Percentiles rank a stretch among this genome's conserved stretches.
phyloP scores from a whole-genome alignment of 768 basidiomycete genomes.

The Lactarius tabidus region DNA sequence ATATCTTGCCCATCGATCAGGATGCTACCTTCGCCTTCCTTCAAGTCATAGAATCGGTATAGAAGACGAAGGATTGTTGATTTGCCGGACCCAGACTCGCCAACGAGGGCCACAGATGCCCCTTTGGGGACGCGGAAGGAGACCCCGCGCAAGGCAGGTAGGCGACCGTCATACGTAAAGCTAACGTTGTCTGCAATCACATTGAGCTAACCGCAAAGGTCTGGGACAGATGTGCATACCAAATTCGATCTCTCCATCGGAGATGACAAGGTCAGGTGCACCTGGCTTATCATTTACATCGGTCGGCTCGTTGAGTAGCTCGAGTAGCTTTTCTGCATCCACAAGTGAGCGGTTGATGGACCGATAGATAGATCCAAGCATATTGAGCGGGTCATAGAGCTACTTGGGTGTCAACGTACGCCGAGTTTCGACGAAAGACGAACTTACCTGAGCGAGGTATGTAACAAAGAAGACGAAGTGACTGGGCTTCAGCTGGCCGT shows the following conservation, averaged over 20 bases:
- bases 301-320: slow-evolving; percentile 73
- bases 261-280: slow-evolving; percentile 67
- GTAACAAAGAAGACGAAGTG: slow-evolving; percentile 79
- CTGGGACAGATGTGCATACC: slow-evolving; percentile 41
- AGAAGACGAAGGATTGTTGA: slow-evolving; percentile 82
- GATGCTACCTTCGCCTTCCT: slow-evolving; percentile 74
- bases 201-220: slow-evolving; percentile 7
- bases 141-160: slow-evolving; percentile 66
- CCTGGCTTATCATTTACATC: slow-evolving; percentile 80
- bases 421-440: not conserved
- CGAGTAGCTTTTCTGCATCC: slow-evolving; percentile 80
- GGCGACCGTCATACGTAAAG: slow-evolving; percentile 79
- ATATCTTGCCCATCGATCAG: slow-evolving; percentile 85
- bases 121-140: slow-evolving; percentile 88
- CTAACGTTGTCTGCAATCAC: slow-evolving; percentile 63
- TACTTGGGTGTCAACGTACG: slow-evolving; percentile 30
- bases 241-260: slow-evolving; percentile 82
- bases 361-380: slow-evolving; percentile 75
- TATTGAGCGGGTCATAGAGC: slow-evolving; percentile 72
- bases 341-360: slow-evolving; percentile 71
- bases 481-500: slow-evolving; percentile 47
- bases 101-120: slow-evolving; percentile 85
- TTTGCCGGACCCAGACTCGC: slow-evolving; percentile 78
- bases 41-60: slow-evolving; percentile 89
- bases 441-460: slow-evolving; percentile 69